phyloP scores from a whole-genome alignment of 2,329 filamentous ascomycete species.

The Fusarium albidum region DNA sequence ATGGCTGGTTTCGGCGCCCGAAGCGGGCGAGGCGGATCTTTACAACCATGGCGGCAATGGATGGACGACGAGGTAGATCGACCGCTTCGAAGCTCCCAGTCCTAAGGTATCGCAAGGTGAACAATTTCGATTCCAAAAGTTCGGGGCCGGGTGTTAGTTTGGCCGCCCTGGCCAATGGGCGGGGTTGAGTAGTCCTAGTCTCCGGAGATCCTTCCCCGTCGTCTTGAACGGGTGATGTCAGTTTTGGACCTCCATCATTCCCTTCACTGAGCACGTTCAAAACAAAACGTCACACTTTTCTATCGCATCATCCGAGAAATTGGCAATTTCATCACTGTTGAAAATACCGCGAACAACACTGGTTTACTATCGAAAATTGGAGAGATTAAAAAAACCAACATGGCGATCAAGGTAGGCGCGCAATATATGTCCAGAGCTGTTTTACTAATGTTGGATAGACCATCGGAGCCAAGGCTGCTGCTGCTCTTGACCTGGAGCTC shows the following conservation, averaged over 20 bases:
- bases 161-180: constrained; percentile 45
- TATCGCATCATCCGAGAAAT: constrained; percentile 15
- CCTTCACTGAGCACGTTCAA: constrained; percentile 29
- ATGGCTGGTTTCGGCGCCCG: constrained; percentile 84
- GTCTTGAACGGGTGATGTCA: constrained; percentile 29
- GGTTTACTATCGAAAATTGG: background rate
- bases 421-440: constrained; percentile 2
- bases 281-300: constrained; percentile 2
- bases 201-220: background rate
- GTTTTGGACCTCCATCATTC: constrained; percentile 15
- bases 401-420: constrained; percentile 45
- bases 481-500: constrained; percentile 89
- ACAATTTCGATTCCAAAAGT: constrained; percentile 41
- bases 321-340: background rate
- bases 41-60: constrained; percentile 75
- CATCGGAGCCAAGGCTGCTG: constrained; percentile 85
- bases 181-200: background rate
- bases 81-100: constrained; percentile 6
- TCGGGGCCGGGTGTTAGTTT: constrained; percentile 45
- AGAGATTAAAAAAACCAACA: constrained; percentile 37
- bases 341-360: background rate
- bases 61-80: constrained; percentile 15
- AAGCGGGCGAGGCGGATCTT: constrained; percentile 95
- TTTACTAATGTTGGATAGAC: constrained; percentile 63
- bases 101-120: constrained; percentile 28